Percentiles rank a stretch among this genome's conserved stretches.
phyloP scores from a whole-genome alignment of 257 asterid genomes.

The Anisodus acutangulus region DNA sequence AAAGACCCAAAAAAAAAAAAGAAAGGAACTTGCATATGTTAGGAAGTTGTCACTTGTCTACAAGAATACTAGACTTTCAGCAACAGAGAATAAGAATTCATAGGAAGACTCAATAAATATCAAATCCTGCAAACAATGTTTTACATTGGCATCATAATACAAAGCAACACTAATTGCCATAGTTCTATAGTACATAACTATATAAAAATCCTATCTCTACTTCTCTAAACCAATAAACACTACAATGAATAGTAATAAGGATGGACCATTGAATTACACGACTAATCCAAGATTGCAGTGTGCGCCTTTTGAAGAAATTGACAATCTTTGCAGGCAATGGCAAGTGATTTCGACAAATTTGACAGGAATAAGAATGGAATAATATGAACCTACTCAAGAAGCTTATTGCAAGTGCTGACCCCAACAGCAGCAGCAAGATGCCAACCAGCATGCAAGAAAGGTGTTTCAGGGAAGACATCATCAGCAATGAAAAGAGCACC shows the following conservation, averaged over 20 bases:
- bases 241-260: constrained; percentile 15
- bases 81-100: neutral
- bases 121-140: neutral
- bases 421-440: constrained; percentile 95
- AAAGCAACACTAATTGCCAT: constrained; percentile 36
- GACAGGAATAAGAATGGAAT: constrained; percentile 20
- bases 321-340: constrained; percentile 20
- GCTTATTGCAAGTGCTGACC: constrained; percentile 82
- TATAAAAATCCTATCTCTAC: neutral
- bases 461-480: constrained; percentile 70
- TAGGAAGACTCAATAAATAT: neutral
- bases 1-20: too few species aligned
- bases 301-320: neutral
- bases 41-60: neutral
- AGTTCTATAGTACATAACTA: constrained; percentile 5
- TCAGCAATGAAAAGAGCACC: constrained; percentile 85
- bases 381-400: constrained; percentile 48
- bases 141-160: neutral
- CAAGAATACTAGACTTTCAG: neutral
- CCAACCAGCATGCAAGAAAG: constrained; percentile 91
- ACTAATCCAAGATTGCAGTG: neutral
- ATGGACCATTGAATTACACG: neutral
- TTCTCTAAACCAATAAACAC: neutral
- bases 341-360: constrained; percentile 64
- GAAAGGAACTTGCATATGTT: neutral